Conservation (phyloP, 2,329 filamentous ascomycete species). For the Aspergillus fumigatiaffinis region DNA sequence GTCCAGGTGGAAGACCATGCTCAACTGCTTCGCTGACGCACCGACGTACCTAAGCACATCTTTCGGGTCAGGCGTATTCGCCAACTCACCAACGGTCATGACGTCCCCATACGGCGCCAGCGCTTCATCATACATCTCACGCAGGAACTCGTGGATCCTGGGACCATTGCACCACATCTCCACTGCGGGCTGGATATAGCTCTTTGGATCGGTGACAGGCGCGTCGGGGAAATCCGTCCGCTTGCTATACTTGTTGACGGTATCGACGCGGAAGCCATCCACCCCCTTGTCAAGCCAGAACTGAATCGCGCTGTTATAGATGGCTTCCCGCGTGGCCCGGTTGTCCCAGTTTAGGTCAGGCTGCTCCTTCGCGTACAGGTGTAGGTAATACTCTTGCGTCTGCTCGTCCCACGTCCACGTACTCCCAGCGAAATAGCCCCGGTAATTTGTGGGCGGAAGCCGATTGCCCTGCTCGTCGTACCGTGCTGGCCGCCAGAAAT, state of each 20-base stretch:
- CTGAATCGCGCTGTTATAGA: constrained; percentile 64
- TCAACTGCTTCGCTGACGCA: constrained; percentile 55
- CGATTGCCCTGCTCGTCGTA: constrained; percentile 53
- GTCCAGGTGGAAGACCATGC: constrained; percentile 60
- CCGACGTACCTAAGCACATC: constrained; percentile 59
- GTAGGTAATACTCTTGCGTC: constrained; percentile 68
- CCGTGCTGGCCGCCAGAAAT: constrained; percentile 49
- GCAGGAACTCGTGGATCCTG: constrained; percentile 64
- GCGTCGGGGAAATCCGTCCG: constrained; percentile 51
- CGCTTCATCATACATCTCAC: constrained; percentile 60
- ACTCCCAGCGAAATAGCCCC: constrained; percentile 56
- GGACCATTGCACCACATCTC: constrained; percentile 65
- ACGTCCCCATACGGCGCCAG: constrained; percentile 54
- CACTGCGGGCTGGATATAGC: constrained; percentile 49
- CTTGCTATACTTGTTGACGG: constrained; percentile 61
- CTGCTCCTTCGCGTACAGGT: constrained; percentile 67
- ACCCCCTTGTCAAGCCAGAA: constrained; percentile 72
- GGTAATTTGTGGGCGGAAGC: constrained; percentile 68
- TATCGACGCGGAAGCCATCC: constrained; percentile 66
- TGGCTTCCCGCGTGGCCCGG: constrained; percentile 57
- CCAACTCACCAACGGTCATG: constrained; percentile 68
- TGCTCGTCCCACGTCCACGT: constrained; percentile 66
- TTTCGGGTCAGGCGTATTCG: constrained; percentile 56
- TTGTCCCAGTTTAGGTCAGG: constrained; percentile 79
- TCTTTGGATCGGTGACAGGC: constrained; percentile 48